Evolutionary conservation across 257 asterid genomes (phyloP).

Genomic region (Lycium barbarum): DNA sequence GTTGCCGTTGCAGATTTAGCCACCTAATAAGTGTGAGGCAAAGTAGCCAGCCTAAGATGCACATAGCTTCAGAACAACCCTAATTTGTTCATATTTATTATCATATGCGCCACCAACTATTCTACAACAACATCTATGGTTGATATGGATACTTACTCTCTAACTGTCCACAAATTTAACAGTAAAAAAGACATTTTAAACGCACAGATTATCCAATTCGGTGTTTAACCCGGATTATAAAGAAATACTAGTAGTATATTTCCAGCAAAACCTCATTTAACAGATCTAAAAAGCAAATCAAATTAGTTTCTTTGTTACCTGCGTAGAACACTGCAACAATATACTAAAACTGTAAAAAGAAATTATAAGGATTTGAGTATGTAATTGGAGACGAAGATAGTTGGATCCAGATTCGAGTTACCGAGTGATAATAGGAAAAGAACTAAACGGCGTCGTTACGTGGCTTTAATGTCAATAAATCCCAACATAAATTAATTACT

Average conservation of each 20-base stretch:
- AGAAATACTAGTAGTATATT: too few relatives aligned
- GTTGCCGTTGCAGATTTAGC: slow-evolving; percentile 1
- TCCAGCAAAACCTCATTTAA: too few relatives aligned
- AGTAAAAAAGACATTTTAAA: background rate
- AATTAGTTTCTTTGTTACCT: background rate
- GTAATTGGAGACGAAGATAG: background rate
- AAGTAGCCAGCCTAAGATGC: background rate
- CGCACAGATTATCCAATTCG: too few relatives aligned
- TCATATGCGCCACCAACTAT: background rate
- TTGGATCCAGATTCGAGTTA: slow-evolving; percentile 2
- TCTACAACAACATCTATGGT: background rate
- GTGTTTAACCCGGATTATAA: too few relatives aligned
- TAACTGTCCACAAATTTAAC: background rate
- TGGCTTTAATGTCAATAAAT: background rate
- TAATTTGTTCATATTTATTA: background rate
- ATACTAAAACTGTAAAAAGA: background rate
- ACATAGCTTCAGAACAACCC: background rate
- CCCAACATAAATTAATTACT: too few relatives aligned
- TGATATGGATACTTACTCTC: slow-evolving; percentile 5
- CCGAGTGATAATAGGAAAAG: background rate
- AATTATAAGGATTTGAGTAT: background rate
- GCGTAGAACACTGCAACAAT: background rate
- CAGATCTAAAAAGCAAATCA: background rate
- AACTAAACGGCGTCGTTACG: background rate
- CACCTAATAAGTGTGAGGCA: background rate